Percentiles rank a stretch among this genome's conserved stretches.
phyloP scores from a whole-genome alignment of 2,329 filamentous ascomycete genomes.

The Calonectria pseudoreteaudii region DNA sequence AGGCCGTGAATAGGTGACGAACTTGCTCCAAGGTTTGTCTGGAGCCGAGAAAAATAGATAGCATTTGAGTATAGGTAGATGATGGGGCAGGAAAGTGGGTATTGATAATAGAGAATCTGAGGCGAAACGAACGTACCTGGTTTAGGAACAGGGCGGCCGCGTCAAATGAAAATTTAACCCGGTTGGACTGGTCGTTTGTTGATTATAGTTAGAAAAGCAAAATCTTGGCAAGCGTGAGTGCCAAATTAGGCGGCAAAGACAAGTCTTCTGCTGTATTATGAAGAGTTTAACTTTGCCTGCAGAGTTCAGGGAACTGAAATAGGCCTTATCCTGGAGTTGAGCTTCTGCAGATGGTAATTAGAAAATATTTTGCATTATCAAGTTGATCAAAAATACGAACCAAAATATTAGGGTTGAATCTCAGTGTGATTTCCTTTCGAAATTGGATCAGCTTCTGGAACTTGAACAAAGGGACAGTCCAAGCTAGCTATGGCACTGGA shows the following conservation, averaged over 20 bases:
- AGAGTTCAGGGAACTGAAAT: background rate
- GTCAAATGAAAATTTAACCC: background rate
- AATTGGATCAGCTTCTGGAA: background rate
- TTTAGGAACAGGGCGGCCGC: background rate
- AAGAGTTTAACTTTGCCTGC: background rate
- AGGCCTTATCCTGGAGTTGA: no score
- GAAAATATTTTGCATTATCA: no score
- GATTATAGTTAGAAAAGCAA: background rate
- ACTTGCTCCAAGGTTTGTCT: background rate
- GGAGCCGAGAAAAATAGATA: background rate
- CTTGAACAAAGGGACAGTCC: background rate
- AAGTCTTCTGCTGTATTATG: background rate
- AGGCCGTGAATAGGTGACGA: background rate
- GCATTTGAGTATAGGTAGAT: background rate
- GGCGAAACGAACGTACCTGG: background rate
- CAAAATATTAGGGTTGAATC: background rate
- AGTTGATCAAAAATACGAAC: no score
- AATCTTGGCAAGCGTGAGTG: background rate
- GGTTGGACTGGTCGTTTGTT: background rate
- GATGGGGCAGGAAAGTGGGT: background rate
- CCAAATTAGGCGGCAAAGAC: no score
- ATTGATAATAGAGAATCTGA: background rate
- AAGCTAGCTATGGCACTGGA: background rate
- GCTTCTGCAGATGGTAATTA: background rate
- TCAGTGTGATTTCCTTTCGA: background rate